A percentile compares a stretch with the other conserved stretches of the same genome.
Evolutionary conservation across 2,329 filamentous ascomycete species (phyloP).

Genomic region (Lachnellula subtilissima): DNA sequence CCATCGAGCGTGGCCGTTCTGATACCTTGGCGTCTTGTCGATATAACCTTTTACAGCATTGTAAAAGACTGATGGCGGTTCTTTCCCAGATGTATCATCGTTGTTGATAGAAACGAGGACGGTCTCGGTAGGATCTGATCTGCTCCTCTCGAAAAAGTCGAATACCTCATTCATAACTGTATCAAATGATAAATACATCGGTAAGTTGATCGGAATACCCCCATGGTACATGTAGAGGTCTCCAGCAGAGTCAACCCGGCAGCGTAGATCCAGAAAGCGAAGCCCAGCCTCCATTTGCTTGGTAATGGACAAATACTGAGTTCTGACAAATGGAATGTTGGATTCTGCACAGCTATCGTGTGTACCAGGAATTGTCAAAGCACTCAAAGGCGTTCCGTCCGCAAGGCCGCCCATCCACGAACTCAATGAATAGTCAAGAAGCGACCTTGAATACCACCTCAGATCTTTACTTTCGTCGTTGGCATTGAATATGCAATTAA

Average conservation of each 20-base stretch:
- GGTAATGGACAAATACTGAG: slow-evolving; percentile 58
- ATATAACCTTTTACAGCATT: slow-evolving; percentile 51
- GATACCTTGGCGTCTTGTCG: slow-evolving; percentile 33
- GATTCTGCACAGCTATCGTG: slow-evolving; percentile 58
- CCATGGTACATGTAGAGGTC: slow-evolving; percentile 64
- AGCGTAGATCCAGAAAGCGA: slow-evolving; percentile 67
- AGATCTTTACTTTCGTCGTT: slow-evolving; percentile 30
- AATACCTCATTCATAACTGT: slow-evolving; percentile 54
- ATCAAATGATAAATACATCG: slow-evolving; percentile 56
- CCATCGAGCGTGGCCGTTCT: slow-evolving; percentile 45
- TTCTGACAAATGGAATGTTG: slow-evolving; percentile 64
- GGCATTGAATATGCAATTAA: slow-evolving; percentile 33
- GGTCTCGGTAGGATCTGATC: slow-evolving; percentile 56
- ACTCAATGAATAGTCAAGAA: slow-evolving; percentile 35
- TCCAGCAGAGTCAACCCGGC: slow-evolving; percentile 50
- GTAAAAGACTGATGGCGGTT: slow-evolving; percentile 48
- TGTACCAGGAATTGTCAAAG: slow-evolving; percentile 66
- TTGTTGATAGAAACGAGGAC: slow-evolving; percentile 66
- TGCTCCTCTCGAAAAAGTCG: slow-evolving; percentile 48
- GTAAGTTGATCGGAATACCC: slow-evolving; percentile 64
- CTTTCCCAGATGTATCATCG: slow-evolving; percentile 54
- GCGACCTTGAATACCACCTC: slow-evolving; percentile 34
- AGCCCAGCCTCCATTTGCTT: slow-evolving; percentile 67
- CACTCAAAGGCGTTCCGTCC: slow-evolving; percentile 53
- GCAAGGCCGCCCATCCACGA: slow-evolving; percentile 60